Base-by-base conservation (phyloP, 495 filamentous ascomycete genomes). In the Neurospora sp. region DNA sequence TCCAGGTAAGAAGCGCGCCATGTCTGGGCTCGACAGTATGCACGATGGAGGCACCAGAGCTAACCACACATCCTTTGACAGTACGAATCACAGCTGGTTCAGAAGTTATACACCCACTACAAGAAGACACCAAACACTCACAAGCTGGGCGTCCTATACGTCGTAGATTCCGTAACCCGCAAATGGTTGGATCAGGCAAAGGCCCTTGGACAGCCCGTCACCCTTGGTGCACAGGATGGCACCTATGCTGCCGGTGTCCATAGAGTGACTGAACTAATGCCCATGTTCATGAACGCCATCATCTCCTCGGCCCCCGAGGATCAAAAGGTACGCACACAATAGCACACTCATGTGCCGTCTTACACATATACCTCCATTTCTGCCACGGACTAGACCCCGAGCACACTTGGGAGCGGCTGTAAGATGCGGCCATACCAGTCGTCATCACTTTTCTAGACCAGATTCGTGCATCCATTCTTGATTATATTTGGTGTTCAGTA, bases 141-240 rank as follows among this genome's bases (percentile, higher is more conserved):
- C 89, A 99, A 99, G 85, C 87, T 99, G 85, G 96, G 96, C 83
- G 94, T 98, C 79, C 91, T 99, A 85, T 99, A 99, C 91, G 94
- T 98, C 85, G 93, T 99, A 96, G 96, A 99, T 88, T 97, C 94
- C 88, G 94, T 99, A 90, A 94, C 94, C 82, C 92, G 96, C 84
- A 93, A 94, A 84, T 99, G 96, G 94, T 89, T 97, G 89, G 94
- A 99, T 82, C 91, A 92, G 82, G 96, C 96, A 75, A 94, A 93
- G 82, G 89, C 90, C 76, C 88, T 91, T 74, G 93, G 93, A 74
- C 94, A 98, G 82, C 85, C 90, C 72, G 86, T 94, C 79, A 92
- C 91, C 80, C 88, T 86, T 77, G 85, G 88, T 78, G 92, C 93
- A 72, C 87, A 89, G 74, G 93, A 97, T 84, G 96, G 96, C 75